Base-by-base conservation (phyloP, 2,329 filamentous ascomycete species). In the Ophiognomonia clavigignenti-juglandacearum region DNA sequence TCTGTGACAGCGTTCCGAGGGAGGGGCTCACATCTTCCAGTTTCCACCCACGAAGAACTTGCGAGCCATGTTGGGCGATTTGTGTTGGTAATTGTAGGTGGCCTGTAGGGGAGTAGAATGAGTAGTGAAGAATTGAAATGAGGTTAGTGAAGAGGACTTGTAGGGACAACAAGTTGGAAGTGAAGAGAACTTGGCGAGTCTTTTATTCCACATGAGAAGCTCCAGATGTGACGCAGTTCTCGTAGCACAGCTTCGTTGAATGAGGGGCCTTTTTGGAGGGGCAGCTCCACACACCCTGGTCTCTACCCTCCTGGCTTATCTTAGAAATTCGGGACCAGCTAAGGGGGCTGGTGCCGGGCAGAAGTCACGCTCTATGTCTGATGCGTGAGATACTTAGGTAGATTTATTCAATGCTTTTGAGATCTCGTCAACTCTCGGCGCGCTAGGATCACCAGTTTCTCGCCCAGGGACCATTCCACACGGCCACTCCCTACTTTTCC, bases 41-140 rank as follows among this genome's bases (percentile, higher is more conserved):
- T 98, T 98, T 67, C 91, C 91, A 71, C 91, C 91, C 70, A 96
- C 88, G 71, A 96, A 95, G 80, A 95, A 96, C 78, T 90, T 86
- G 78, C 90, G 90, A 80, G 85, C 80, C 90, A 95, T 96, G 63
- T 64, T 88, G 80, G 73, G 61, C 61, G 59, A 60, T 61, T 53
- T 60, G 54, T 64, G 59, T 54, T 10, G 31, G 18, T 23, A 7
- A 8, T 1, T 11, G 9, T 36, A 20, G 34, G n/a, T 26, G 24
- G 6, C 10, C 10, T 26, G 34, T 26, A 7, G 14, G 16, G 11
- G 10, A 8, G 24, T 20, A 14, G 13, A 22, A 3, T 11, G n/a
- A 16, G 22, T 9, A 19, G 9, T 24, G 6, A 11, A 26, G 10
- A 23, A 24, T 7, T 18, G 2, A 11, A 10, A 13, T 13, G 13